These are phyloP conservation scores for Taiozyma sp. DNA, from an alignment of 1,139 yeast genomes.

Conservation along the genomic window DNA sequence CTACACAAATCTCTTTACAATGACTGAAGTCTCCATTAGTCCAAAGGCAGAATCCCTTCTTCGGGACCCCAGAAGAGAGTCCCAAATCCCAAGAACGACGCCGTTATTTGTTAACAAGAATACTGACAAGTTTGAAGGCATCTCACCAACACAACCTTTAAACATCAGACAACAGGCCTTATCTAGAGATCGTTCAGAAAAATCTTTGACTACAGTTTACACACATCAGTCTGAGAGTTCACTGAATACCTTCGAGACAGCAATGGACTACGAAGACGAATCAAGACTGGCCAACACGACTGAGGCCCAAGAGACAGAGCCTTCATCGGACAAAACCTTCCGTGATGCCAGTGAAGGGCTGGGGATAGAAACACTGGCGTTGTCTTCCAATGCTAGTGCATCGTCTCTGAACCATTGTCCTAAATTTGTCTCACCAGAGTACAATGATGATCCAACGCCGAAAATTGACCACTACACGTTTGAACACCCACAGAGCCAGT, in stretches of 20 bases:
- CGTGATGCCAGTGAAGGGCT: conserved; percentile 1
- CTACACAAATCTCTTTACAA: neutral
- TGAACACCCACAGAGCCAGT: neutral
- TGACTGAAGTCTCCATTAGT: neutral
- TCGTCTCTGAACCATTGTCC: conserved; percentile 2
- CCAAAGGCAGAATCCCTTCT: neutral
- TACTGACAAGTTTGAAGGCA: conserved; percentile 8
- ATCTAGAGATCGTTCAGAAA: conserved; percentile 4
- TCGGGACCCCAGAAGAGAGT: neutral
- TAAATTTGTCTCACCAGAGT: conserved; percentile 2
- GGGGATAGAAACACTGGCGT: conserved; percentile 4
- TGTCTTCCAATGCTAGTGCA: neutral
- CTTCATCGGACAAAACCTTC: neutral
- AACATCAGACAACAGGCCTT: conserved; percentile 6
- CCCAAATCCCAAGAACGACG: neutral
- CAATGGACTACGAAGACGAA: conserved; percentile 11
- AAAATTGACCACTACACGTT: conserved; percentile 8
- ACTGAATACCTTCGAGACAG: conserved; percentile 17
- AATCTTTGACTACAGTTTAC: conserved; percentile 10
- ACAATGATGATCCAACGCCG: conserved; percentile 22
- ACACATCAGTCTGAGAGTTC: conserved; percentile 11
- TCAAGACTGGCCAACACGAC: neutral
- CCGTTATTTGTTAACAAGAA: neutral
- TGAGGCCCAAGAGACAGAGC: neutral
- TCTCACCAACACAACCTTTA: conserved; percentile 23